These are phyloP conservation scores for Hypoxylon sp. DNA, from an alignment of 2,329 filamentous ascomycete species.

Conservation along the genomic window DNA sequence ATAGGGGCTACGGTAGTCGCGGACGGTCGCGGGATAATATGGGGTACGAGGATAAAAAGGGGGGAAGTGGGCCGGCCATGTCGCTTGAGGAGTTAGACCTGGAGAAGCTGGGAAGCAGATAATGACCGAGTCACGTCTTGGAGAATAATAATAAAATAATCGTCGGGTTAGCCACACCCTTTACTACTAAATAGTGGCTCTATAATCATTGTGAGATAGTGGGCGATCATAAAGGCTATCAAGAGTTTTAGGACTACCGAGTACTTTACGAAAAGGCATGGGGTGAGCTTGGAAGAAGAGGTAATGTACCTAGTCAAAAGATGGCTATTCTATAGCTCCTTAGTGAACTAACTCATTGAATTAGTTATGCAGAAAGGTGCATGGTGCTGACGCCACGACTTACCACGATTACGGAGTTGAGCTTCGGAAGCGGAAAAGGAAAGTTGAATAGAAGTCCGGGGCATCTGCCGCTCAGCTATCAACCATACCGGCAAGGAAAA, in stretches of 20 bases:
- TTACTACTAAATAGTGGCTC: constrained; percentile 14
- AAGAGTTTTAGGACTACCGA: constrained; percentile 1
- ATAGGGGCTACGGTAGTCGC: constrained; percentile 26
- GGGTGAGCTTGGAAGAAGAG: background rate
- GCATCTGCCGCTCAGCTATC: background rate
- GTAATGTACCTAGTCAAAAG: background rate
- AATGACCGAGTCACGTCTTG: background rate
- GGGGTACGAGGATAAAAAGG: constrained; percentile 34
- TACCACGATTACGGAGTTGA: background rate
- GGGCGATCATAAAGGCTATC: constrained; percentile 31
- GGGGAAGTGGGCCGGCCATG: constrained; percentile 22
- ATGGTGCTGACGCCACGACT: background rate
- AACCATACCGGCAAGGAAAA: background rate
- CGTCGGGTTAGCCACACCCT: background rate
- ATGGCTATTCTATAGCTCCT: background rate
- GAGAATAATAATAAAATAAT: background rate
- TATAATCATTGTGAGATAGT: constrained; percentile 14
- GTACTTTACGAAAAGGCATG: constrained; percentile 5
- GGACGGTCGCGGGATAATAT: constrained; percentile 22
- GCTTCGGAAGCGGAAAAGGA: background rate
- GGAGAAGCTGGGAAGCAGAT: constrained; percentile 49
- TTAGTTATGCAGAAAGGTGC: background rate
- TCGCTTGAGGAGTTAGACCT: constrained; percentile 48
- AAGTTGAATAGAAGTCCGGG: background rate
- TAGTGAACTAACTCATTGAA: background rate